Percentiles rank a stretch among this genome's conserved stretches.
Conservation (phyloP, 441 rosid genomes). For the Erodium texanum region DNA sequence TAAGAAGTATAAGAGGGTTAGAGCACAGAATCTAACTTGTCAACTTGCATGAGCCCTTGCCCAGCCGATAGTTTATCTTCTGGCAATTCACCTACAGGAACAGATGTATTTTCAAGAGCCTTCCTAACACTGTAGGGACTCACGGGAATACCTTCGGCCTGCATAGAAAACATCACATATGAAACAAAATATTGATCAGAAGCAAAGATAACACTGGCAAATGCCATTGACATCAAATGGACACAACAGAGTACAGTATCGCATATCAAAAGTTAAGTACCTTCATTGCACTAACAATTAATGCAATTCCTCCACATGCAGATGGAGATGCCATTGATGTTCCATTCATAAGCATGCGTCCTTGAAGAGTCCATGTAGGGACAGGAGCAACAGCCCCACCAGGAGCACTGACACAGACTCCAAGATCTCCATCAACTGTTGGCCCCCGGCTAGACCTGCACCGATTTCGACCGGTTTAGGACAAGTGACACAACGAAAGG, state of each 20-base stretch:
- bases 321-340: conserved; percentile 99
- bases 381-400: conserved; percentile 99
- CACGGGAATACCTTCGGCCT: conserved; percentile 78
- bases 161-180: conserved; percentile 24
- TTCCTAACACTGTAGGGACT: conserved; percentile 84
- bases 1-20: conserved; percentile 12
- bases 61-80: conserved; percentile 89
- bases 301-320: conserved; percentile 97
- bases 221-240: conserved; percentile 15
- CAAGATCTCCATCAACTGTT: conserved; percentile 95
- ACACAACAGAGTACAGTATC: conserved; percentile 10
- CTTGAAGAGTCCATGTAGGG: conserved; percentile 98
- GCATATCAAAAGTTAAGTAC: conserved; percentile 30
- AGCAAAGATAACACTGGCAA: conserved; percentile 6
- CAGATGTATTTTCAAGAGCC: conserved; percentile 83
- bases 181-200: conserved; percentile 18
- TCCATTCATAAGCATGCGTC: conserved; percentile 98
- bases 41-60: conserved; percentile 95
- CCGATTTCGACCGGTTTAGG: conserved; percentile 20
- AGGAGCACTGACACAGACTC: conserved; percentile 96
- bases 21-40: conserved; percentile 51
- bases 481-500: not conserved
- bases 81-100: conserved; percentile 57
- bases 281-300: conserved; percentile 95
- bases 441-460: conserved; percentile 99